Base-by-base conservation (phyloP, 192 early-diverging fungal genomes). In the Jimgerdemannia flammicorona region DNA sequence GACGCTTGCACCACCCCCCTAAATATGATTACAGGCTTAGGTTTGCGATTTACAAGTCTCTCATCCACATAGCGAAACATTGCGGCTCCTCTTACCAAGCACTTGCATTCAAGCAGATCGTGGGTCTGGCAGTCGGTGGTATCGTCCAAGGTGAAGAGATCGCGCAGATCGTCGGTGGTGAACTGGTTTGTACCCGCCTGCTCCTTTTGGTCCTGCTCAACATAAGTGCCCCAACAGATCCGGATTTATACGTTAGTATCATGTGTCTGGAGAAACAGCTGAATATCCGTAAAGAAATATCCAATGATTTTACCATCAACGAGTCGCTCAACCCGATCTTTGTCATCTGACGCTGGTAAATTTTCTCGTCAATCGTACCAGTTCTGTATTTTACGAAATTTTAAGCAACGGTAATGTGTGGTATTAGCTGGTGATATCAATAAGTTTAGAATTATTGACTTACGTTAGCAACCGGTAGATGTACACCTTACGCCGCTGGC, bases 291-390 rank as follows among this genome's bases (percentile, higher is more conserved):
- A 29, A 29, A 29, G 29, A 29, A 29, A 29, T 29, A 29, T 29
- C 14, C 3, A 44, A 20, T 3, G 9, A 49, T 8, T 54, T 49
- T 85, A 80, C 90, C 76, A 91, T 88, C 9, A 91, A 66, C 0
- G 81, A 72, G 66, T 89, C 88, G 72, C 88, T 89, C 3, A 91
- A 77, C 4, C 83, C 82, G 44, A 82, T 65, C 75, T 91, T 91
- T 4, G 84, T 87, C 49, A 91, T 72, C 73, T 91, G 90, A 2
- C 90, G 80, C 66, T 91, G 90, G 69, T 86, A 90, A 54, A 91
- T 91, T 68, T 84, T 81, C 71, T 90, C 89, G 75, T 86, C 81
- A 43, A 83, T 79, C 3, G 80, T 83, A 19, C 81, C 83, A 10
- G 79, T 74, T 18, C 81, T 75, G 40, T 39, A 20, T 14, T 3